Percentiles rank a stretch among this genome's conserved stretches.
Conservation (phyloP, 2,329 filamentous ascomycete species). For the Fusarium sp. region DNA sequence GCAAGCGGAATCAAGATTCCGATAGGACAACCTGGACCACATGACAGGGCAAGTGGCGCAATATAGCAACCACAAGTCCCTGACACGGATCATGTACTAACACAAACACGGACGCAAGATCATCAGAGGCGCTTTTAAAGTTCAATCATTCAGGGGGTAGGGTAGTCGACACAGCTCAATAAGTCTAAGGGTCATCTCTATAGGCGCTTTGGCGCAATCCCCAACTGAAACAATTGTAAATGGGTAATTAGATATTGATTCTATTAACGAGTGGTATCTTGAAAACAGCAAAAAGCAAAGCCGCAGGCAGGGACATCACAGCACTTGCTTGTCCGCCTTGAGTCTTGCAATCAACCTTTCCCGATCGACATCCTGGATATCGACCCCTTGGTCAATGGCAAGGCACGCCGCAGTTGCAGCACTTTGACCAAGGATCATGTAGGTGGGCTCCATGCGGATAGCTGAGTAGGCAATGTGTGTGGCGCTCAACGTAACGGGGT, state of each 20-base stretch:
- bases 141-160: neutral
- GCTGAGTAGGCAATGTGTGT: constrained; percentile 32
- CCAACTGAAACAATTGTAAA: neutral
- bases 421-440: constrained; percentile 35
- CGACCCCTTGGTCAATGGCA: constrained; percentile 34
- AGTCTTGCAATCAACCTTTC: constrained; percentile 23
- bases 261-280: constrained; percentile 15
- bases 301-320: constrained; percentile 3
- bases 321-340: constrained; percentile 29
- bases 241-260: neutral
- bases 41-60: neutral
- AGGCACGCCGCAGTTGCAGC: constrained; percentile 32
- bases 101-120: neutral
- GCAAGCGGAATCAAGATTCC: neutral
- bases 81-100: neutral
- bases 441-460: constrained; percentile 36
- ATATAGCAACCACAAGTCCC: neutral
- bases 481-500: constrained; percentile 32
- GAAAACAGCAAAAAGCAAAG: constrained; percentile 4
- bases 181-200: neutral
- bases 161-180: neutral
- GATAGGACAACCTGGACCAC: neutral
- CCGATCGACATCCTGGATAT: constrained; percentile 26
- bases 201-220: neutral
- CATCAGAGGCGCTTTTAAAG: constrained; percentile 4